Conservation (phyloP, 805 yeast genomes). For the Hanseniaspora lindneri region DNA sequence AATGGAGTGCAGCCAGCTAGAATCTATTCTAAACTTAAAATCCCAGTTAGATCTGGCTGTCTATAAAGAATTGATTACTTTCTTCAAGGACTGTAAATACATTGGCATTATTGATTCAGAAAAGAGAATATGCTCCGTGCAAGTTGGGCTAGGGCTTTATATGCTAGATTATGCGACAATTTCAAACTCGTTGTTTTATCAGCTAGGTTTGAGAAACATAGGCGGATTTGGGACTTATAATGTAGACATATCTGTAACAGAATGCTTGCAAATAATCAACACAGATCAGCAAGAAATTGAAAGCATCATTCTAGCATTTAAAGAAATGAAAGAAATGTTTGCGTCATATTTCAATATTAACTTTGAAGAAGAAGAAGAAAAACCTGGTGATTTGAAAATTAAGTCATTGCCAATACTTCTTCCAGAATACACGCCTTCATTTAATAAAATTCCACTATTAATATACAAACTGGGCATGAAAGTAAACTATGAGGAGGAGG, state of each 20-base stretch:
- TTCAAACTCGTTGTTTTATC: constrained; percentile 63
- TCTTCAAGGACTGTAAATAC: constrained; percentile 57
- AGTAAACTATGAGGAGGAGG: constrained; percentile 58
- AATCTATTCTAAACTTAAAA: constrained; percentile 49
- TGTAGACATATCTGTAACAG: constrained; percentile 26
- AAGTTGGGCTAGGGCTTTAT: constrained; percentile 64
- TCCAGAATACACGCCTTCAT: constrained; percentile 49
- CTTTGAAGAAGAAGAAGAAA: constrained; percentile 27
- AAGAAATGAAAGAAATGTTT: constrained; percentile 62
- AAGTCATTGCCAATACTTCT: constrained; percentile 55
- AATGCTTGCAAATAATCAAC: constrained; percentile 20
- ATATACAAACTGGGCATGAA: constrained; percentile 47
- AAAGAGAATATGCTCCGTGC: constrained; percentile 68
- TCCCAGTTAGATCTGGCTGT: constrained; percentile 36
- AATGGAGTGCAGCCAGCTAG: constrained; percentile 16
- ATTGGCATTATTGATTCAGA: constrained; percentile 72
- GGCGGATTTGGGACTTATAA: constrained; percentile 55
- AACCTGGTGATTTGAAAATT: constrained; percentile 35
- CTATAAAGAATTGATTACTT: constrained; percentile 46
- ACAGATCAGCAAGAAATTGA: constrained; percentile 22
- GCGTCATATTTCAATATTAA: constrained; percentile 61
- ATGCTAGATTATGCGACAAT: constrained; percentile 71
- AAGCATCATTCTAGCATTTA: constrained; percentile 24
- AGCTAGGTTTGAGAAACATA: constrained; percentile 64
- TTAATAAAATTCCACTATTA: constrained; percentile 54